Conservation (phyloP, 352 stramenopile genomes). For the Globisporangium barbulae region DNA sequence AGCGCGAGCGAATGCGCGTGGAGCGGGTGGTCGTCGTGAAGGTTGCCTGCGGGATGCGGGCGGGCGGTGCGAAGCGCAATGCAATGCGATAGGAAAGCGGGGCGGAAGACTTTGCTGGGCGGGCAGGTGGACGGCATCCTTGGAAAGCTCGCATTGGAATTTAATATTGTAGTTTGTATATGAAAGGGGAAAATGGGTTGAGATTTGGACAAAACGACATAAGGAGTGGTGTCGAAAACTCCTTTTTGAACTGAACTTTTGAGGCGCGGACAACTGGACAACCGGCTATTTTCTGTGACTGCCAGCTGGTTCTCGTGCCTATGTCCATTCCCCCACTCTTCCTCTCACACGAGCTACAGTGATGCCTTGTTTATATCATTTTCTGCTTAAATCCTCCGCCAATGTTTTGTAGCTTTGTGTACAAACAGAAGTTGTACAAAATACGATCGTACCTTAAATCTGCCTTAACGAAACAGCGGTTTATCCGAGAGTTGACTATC, state of each 20-base stretch:
- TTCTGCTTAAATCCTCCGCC: too few species aligned
- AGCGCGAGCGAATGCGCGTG: too few species aligned
- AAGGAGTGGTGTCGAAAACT: not conserved
- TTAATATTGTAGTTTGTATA: not conserved
- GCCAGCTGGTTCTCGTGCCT: not conserved
- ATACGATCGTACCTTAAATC: too few species aligned
- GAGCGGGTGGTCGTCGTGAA: not conserved
- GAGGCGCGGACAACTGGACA: not conserved
- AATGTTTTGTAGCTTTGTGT: too few species aligned
- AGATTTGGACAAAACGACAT: not conserved
- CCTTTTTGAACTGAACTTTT: slow-evolving; percentile 6
- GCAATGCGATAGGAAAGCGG: not conserved
- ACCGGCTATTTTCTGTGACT: slow-evolving; percentile 5
- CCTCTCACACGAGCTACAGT: not conserved
- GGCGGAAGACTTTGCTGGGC: not conserved
- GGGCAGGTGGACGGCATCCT: not conserved
- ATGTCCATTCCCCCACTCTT: not conserved
- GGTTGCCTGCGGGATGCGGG: not conserved
- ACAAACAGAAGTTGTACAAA: too few species aligned
- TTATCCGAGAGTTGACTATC: too few species aligned
- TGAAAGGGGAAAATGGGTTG: not conserved
- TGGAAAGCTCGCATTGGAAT: not conserved
- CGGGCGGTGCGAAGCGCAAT: not conserved
- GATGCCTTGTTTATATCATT: not conserved
- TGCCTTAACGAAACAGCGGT: too few species aligned